Conservation (phyloP, 2,329 filamentous ascomycete species). For the Xylaria digitata region DNA sequence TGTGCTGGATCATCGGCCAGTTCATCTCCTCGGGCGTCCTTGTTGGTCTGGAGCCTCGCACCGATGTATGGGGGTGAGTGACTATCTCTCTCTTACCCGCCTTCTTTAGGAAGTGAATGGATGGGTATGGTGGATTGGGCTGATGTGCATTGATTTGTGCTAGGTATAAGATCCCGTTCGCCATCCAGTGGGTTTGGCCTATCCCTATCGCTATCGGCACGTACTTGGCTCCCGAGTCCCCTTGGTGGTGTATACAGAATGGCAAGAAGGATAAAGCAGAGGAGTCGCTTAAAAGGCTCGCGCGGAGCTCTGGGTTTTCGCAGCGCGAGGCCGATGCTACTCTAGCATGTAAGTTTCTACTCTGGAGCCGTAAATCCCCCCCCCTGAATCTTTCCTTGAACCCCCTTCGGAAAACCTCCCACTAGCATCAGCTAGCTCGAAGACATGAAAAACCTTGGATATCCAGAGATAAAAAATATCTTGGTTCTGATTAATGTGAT, state of each 20-base stretch:
- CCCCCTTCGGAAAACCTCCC: too few species aligned
- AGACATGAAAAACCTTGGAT: not conserved
- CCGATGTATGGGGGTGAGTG: conserved; percentile 49
- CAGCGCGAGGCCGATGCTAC: conserved; percentile 48
- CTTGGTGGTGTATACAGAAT: conserved; percentile 48
- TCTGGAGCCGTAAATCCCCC: not conserved
- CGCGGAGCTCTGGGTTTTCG: conserved; percentile 47
- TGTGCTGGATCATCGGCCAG: conserved; percentile 54
- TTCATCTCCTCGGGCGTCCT: conserved; percentile 52
- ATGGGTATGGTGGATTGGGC: not conserved
- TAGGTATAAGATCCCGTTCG: conserved; percentile 50
- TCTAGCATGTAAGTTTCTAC: conserved; percentile 44
- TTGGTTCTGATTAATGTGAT: conserved; percentile 15
- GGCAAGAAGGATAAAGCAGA: conserved; percentile 41
- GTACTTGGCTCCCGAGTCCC: conserved; percentile 47
- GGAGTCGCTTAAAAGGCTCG: conserved; percentile 45
- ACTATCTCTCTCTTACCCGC: not conserved
- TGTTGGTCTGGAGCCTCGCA: conserved; percentile 42
- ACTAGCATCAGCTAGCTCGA: not conserved
- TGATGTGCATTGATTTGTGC: not conserved
- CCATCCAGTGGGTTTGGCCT: conserved; percentile 49
- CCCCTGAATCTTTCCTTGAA: not conserved
- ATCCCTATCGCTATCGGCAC: conserved; percentile 48
- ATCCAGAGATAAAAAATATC: not conserved
- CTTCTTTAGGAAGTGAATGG: too few species aligned